A percentile compares a stretch with the other conserved stretches of the same genome.
These are phyloP conservation scores for Syzygium jambos DNA, from an alignment of 345 rosid species.

Conservation along the genomic window DNA sequence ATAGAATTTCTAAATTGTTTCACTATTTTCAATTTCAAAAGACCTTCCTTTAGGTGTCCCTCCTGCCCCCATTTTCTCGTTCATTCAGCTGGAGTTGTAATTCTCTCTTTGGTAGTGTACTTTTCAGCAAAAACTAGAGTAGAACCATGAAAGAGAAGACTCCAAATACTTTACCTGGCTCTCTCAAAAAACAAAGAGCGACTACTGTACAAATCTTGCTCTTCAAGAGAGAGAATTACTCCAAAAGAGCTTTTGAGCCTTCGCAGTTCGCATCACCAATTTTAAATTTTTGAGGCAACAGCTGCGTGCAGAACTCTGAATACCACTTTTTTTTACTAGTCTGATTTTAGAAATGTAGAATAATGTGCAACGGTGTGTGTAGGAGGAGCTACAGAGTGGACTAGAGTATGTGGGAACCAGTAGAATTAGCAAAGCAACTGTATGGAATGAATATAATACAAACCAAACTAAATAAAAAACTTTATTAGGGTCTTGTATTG, in stretches of 20 bases:
- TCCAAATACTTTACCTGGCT: not conserved
- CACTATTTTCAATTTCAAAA: not conserved
- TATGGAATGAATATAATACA: not conserved
- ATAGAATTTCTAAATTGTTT: not conserved
- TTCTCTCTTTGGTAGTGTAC: not conserved
- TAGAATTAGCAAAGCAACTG: not conserved
- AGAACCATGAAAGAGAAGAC: not conserved
- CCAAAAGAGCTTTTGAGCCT: not conserved
- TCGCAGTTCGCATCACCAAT: not conserved
- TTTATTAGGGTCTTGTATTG: not conserved
- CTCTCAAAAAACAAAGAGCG: not conserved
- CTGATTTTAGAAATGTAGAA: not conserved
- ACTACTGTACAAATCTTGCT: not conserved
- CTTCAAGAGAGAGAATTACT: not conserved
- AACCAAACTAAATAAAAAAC: not conserved
- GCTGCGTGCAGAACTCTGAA: not conserved
- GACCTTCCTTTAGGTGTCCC: not conserved
- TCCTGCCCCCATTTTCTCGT: not conserved
- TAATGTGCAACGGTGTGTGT: not conserved
- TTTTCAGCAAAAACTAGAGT: not conserved
- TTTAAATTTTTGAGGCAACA: not conserved
- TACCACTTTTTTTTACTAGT: not conserved
- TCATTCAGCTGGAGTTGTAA: not conserved
- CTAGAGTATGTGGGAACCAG: not conserved
- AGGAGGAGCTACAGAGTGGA: not conserved